phyloP scores from a whole-genome alignment of 2,329 filamentous ascomycete species.

The Fusarium heterosporum region DNA sequence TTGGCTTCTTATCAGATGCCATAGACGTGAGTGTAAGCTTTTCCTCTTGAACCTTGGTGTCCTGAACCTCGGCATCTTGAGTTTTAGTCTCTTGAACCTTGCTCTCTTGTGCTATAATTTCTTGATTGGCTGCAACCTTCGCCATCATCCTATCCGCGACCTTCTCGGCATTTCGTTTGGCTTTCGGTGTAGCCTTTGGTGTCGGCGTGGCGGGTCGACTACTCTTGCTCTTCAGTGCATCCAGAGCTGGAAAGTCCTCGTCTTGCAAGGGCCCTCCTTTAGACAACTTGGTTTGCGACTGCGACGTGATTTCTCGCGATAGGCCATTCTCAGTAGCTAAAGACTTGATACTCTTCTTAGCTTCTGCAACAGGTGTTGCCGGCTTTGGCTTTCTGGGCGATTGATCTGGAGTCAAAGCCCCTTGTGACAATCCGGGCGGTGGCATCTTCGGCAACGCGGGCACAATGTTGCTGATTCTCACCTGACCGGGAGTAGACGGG shows the following conservation, averaged over 20 bases:
- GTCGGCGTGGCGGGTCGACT: slow-evolving; percentile 53
- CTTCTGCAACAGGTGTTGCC: slow-evolving; percentile 46
- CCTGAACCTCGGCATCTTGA: slow-evolving; percentile 28
- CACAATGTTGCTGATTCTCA: slow-evolving; percentile 40
- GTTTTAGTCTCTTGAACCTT: slow-evolving; percentile 33
- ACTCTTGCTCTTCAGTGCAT: slow-evolving; percentile 55
- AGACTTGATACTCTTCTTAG: slow-evolving; percentile 60
- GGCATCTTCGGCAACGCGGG: slow-evolving; percentile 46
- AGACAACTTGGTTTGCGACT: slow-evolving; percentile 48
- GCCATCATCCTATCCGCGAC: slow-evolving; percentile 43
- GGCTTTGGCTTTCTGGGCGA: slow-evolving; percentile 49
- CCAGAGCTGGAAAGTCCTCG: slow-evolving; percentile 72
- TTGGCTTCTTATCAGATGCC: slow-evolving; percentile 48
- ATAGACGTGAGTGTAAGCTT: slow-evolving; percentile 23
- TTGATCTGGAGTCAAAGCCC: slow-evolving; percentile 50
- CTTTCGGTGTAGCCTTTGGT: slow-evolving; percentile 51
- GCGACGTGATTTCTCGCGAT: slow-evolving; percentile 59
- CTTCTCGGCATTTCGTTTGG: slow-evolving; percentile 51
- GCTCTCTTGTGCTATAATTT: slow-evolving; percentile 25
- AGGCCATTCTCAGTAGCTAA: slow-evolving; percentile 60
- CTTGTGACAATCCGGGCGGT: slow-evolving; percentile 44
- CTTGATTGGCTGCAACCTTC: slow-evolving; percentile 26
- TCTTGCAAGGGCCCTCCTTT: slow-evolving; percentile 60
- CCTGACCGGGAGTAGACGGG: slow-evolving; percentile 35
- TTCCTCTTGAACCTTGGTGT: slow-evolving; percentile 30